A percentile compares a stretch with the other conserved stretches of the same genome.
Conservation (phyloP, 768 basidiomycete species). For the Trametes maxima region DNA sequence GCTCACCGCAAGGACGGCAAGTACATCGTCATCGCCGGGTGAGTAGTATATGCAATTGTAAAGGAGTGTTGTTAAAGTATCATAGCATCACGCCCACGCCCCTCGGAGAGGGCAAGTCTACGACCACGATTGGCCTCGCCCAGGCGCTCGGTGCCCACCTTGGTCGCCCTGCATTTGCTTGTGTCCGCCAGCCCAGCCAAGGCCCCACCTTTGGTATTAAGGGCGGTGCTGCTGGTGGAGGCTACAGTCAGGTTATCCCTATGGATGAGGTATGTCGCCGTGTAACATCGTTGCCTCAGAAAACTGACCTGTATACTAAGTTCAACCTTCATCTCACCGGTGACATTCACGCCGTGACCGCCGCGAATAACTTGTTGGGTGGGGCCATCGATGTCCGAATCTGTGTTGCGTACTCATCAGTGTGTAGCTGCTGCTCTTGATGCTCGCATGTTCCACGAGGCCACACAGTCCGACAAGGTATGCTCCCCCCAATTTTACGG, state of each 20-base stretch:
- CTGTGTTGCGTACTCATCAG: constrained; percentile 2
- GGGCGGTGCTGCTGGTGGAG: constrained; percentile 97
- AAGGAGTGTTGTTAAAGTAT: neutral
- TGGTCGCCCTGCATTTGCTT: constrained; percentile 90
- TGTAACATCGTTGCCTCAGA: neutral
- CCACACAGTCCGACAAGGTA: constrained; percentile 91
- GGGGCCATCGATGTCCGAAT: constrained; percentile 12
- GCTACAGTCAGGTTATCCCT: constrained; percentile 98
- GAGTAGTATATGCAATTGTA: constrained; percentile 13
- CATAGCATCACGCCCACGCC: constrained; percentile 92
- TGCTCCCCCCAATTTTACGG: neutral
- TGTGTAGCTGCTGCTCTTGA: constrained; percentile 87
- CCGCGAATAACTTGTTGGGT: constrained; percentile 96
- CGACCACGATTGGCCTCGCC: constrained; percentile 94
- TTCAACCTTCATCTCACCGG: constrained; percentile 97
- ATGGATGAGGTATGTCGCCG: constrained; percentile 82
- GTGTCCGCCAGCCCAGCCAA: constrained; percentile 97
- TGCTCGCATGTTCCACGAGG: constrained; percentile 97
- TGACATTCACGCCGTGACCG: constrained; percentile 97
- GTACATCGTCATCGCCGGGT: constrained; percentile 96
- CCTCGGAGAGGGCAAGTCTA: constrained; percentile 97
- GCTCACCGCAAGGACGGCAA: constrained; percentile 88
- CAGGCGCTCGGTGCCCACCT: constrained; percentile 96
- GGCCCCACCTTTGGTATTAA: constrained; percentile 99
- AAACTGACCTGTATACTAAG: constrained; percentile 36